Evolutionary conservation across 2,329 filamentous ascomycete genomes (phyloP).

Genomic region (Fusarium subtropicale): DNA sequence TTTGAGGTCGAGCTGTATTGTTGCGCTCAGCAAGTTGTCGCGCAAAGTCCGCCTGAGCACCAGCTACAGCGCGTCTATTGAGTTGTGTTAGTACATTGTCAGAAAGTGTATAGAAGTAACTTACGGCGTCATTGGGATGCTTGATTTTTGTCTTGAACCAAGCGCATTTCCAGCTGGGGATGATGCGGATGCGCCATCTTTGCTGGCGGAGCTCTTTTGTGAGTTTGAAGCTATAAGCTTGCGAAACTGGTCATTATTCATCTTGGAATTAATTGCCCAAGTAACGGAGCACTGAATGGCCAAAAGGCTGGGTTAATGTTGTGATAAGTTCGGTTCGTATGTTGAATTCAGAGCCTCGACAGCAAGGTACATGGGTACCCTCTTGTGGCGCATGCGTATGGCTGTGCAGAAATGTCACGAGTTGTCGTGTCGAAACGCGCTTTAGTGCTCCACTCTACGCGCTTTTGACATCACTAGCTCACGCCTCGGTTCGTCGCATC

Average conservation of each 20-base stretch:
- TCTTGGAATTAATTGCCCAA: slow-evolving; percentile 53
- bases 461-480: slow-evolving; percentile 35
- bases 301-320: slow-evolving; percentile 12
- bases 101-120: slow-evolving; percentile 47
- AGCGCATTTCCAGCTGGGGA: slow-evolving; percentile 61
- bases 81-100: slow-evolving; percentile 39
- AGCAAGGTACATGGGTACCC: slow-evolving; percentile 27
- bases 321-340: slow-evolving; percentile 2
- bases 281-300: background rate
- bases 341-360: slow-evolving; percentile 7
- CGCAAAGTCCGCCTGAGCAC: slow-evolving; percentile 76
- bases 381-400: slow-evolving; percentile 37
- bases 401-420: slow-evolving; percentile 50
- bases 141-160: slow-evolving; percentile 81
- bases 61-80: slow-evolving; percentile 70
- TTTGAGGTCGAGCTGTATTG: slow-evolving; percentile 66
- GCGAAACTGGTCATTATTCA: slow-evolving; percentile 98
- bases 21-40: slow-evolving; percentile 84
- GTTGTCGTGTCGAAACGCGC: slow-evolving; percentile 55
- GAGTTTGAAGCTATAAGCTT: slow-evolving; percentile 73
- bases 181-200: slow-evolving; percentile 60
- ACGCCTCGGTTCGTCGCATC: background rate
- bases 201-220: slow-evolving; percentile 53
- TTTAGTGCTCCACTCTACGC: slow-evolving; percentile 53
- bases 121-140: slow-evolving; percentile 94